These are phyloP conservation scores for Penicillium freii DNA, from an alignment of 2,329 filamentous ascomycete genomes.

Conservation along the genomic window DNA sequence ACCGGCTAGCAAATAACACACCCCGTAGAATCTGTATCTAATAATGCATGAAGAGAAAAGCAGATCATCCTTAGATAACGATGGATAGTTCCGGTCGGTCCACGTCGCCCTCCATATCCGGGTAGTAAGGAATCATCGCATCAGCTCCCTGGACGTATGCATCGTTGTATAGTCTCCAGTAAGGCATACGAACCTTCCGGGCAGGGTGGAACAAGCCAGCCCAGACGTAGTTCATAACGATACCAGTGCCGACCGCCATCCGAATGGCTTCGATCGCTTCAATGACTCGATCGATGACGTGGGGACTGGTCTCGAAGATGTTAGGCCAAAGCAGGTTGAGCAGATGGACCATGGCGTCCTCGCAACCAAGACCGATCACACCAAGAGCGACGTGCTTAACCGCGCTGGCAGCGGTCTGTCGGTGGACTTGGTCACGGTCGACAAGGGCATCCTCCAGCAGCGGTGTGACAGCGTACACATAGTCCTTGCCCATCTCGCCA, in stretches of 20 bases:
- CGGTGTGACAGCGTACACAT: slow-evolving; percentile 96
- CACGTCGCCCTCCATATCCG: slow-evolving; percentile 77
- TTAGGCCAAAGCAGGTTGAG: slow-evolving; percentile 96
- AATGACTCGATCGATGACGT: slow-evolving; percentile 97
- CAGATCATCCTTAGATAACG: slow-evolving; percentile 59
- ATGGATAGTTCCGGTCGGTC: slow-evolving; percentile 79
- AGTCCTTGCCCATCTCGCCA: slow-evolving; percentile 99
- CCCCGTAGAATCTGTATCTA: slow-evolving; percentile 16
- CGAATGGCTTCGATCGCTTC: slow-evolving; percentile 96
- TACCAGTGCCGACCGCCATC: slow-evolving; percentile 85
- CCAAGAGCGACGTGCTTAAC: slow-evolving; percentile 98
- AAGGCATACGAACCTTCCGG: slow-evolving; percentile 87
- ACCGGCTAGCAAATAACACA: slow-evolving; percentile 22
- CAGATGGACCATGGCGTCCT: slow-evolving; percentile 97
- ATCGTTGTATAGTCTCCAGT: slow-evolving; percentile 97
- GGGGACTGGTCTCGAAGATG: slow-evolving; percentile 93
- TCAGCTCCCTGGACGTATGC: slow-evolving; percentile 93
- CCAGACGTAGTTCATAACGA: slow-evolving; percentile 98
- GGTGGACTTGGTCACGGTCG: slow-evolving; percentile 95
- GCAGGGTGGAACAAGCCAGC: slow-evolving; percentile 96
- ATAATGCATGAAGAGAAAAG: slow-evolving; percentile 23
- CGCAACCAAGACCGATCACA: slow-evolving; percentile 94
- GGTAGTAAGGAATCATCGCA: slow-evolving; percentile 95
- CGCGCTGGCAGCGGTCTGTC: slow-evolving; percentile 91
- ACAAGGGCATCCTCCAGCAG: slow-evolving; percentile 95